phyloP scores from a whole-genome alignment of 2,329 filamentous ascomycete species.

The Pezicula carpinea region DNA sequence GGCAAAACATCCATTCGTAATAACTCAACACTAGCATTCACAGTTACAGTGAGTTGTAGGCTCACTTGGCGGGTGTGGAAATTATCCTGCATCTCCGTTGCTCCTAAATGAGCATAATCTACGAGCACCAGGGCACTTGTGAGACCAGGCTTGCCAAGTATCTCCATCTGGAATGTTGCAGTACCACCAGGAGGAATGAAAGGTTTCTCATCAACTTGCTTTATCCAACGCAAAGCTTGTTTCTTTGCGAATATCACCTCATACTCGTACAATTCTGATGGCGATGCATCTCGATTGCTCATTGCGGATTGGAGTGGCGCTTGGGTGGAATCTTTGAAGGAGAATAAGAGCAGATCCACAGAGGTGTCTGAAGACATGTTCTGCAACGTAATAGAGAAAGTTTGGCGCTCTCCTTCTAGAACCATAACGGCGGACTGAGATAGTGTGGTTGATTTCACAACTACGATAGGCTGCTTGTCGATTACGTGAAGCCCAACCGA shows the following conservation, averaged over 20 bases:
- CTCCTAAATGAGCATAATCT: constrained; percentile 80
- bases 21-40: constrained; percentile 86
- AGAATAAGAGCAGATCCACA: constrained; percentile 81
- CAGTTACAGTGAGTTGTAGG: constrained; percentile 78
- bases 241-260: constrained; percentile 74
- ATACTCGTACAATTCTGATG: constrained; percentile 79
- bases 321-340: constrained; percentile 85
- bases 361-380: constrained; percentile 69
- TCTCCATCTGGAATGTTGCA: constrained; percentile 74
- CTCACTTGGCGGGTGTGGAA: constrained; percentile 84
- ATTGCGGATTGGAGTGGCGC: constrained; percentile 70
- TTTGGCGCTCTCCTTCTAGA: constrained; percentile 78
- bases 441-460: constrained; percentile 71
- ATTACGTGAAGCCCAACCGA: constrained; percentile 69
- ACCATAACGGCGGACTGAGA: constrained; percentile 87
- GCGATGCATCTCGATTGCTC: constrained; percentile 69
- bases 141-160: constrained; percentile 80
- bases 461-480: constrained; percentile 69
- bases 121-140: constrained; percentile 76
- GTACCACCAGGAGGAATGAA: constrained; percentile 64
- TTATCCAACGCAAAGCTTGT: constrained; percentile 58
- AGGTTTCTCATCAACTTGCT: constrained; percentile 43
- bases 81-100: constrained; percentile 61
- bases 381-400: constrained; percentile 73
- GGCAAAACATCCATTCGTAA: constrained; percentile 74